Evolutionary conservation across 106 monocot genomes (phyloP).

Genomic region (Phalaenopsis equestris): DNA sequence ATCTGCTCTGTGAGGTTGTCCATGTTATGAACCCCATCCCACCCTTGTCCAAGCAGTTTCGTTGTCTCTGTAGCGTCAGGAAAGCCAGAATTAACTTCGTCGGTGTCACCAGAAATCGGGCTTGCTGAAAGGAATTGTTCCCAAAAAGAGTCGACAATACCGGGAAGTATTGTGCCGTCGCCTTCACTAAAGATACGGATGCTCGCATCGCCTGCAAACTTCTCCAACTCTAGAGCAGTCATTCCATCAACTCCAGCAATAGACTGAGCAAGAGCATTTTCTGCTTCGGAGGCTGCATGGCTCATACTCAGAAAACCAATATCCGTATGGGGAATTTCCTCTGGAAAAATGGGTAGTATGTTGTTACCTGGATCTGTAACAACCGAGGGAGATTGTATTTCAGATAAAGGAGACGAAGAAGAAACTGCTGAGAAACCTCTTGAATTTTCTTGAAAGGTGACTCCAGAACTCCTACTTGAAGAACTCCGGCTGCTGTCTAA

Average conservation of each 20-base stretch:
- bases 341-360: conserved; percentile 12
- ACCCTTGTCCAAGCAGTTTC: neutral
- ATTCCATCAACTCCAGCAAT: neutral
- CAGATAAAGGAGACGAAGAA: conserved; percentile 19
- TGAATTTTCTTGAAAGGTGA: conserved; percentile 29
- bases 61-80: conserved; percentile 2
- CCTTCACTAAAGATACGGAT: neutral
- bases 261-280: neutral
- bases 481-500: conserved; percentile 16
- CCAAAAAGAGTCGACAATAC: conserved; percentile 29
- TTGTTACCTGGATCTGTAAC: neutral
- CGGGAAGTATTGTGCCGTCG: conserved; percentile 12
- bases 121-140: conserved; percentile 22
- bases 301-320: neutral
- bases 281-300: neutral
- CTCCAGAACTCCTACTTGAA: conserved; percentile 18
- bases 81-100: conserved; percentile 10
- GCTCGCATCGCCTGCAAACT: neutral
- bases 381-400: conserved; percentile 16
- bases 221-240: conserved; percentile 4
- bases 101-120: conserved; percentile 7
- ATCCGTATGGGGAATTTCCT: conserved; percentile 7
- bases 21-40: neutral
- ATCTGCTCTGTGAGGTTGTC: conserved; percentile 17
- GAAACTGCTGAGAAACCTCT: conserved; percentile 23